Evolutionary conservation across 1,284 basidiomycete genomes (phyloP), one percentile per base, ranked within the genome.

Genomic region (Ustilago cynodontis): DNA sequence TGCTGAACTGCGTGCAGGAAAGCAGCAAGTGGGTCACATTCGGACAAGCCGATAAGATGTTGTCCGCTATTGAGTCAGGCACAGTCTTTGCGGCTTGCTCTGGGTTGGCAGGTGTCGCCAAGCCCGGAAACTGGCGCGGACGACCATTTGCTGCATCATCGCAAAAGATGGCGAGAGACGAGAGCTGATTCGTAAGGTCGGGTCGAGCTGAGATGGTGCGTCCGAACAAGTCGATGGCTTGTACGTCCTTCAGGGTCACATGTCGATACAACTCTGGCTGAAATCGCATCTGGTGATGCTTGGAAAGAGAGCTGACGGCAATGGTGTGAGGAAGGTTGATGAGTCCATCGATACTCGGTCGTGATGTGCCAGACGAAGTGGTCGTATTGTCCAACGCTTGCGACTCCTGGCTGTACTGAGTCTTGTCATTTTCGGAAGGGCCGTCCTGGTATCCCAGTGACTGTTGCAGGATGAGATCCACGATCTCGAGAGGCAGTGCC

Each of bases 1-100:
- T 29, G 29, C 13, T 28, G 33, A 70, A 63, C 6, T 20, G 53
- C 6, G 31, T 29, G 37, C 75, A 60, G 16, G 70, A 64, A 8
- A 73, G 49, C 24, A 77, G 31, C 41, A 77, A 43, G 29, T 77
- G 74, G 1, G 74, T 72, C 24, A 47, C 59, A 28, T 66, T 66
- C 18, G 63, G 59, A 47, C 74, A 77, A 7, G 56, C 55, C 24
- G 50, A 45, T 18, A 77, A 45, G 20, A 72, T 65, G 13, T 9
- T 29, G 31, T 69, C 68, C 1, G 66, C 75, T 13, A 41, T n/a
- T 24, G 68, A 47, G 16, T 50, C 29, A 2, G 22, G 14, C 2
- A 31, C 2, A n/a, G 29, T 49, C 20, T 4, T 28, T 14, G 45
- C n/a, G 2, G 45, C 29, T 18, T 22, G 8, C 9, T 24, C n/a